phyloP scores from a whole-genome alignment of 2,329 filamentous ascomycete species.

The Beauveria varroae region DNA sequence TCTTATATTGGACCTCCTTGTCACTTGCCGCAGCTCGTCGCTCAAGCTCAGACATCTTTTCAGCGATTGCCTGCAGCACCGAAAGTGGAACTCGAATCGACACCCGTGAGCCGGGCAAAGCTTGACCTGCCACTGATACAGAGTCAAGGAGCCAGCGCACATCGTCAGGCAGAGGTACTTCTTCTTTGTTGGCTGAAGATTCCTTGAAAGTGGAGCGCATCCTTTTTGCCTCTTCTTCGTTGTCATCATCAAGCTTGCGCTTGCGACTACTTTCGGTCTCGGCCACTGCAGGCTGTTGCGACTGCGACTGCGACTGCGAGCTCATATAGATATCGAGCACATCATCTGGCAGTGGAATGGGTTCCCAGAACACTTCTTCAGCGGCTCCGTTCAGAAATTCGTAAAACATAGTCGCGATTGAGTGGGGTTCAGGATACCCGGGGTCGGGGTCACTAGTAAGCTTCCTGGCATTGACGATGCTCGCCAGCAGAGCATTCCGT shows the following conservation, averaged over 20 bases:
- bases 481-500: slow-evolving; percentile 37
- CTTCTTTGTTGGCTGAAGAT: slow-evolving; percentile 17
- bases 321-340: slow-evolving; percentile 41
- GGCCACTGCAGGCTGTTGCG: slow-evolving; percentile 20
- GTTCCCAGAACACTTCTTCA: slow-evolving; percentile 36
- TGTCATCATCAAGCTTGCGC: slow-evolving; percentile 34
- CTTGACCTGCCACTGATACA: slow-evolving; percentile 13
- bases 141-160: slow-evolving; percentile 23
- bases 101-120: slow-evolving; percentile 15
- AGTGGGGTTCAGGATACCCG: slow-evolving; percentile 34
- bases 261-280: slow-evolving; percentile 32
- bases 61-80: slow-evolving; percentile 31
- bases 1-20: slow-evolving; percentile 29
- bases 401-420: slow-evolving; percentile 40
- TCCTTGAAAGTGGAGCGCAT: slow-evolving; percentile 20
- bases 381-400: slow-evolving; percentile 33
- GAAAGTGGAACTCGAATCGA: slow-evolving; percentile 23
- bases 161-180: slow-evolving; percentile 25
- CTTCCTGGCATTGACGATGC: slow-evolving; percentile 27
- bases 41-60: slow-evolving; percentile 26
- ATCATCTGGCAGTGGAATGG: slow-evolving; percentile 37
- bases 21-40: slow-evolving; percentile 20
- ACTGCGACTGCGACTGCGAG: slow-evolving; percentile 30
- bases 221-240: slow-evolving; percentile 25
- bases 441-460: slow-evolving; percentile 34